These are phyloP conservation scores for Domatiomyces globalis DNA, from an alignment of 2,329 filamentous ascomycete genomes.

Conservation along the genomic window DNA sequence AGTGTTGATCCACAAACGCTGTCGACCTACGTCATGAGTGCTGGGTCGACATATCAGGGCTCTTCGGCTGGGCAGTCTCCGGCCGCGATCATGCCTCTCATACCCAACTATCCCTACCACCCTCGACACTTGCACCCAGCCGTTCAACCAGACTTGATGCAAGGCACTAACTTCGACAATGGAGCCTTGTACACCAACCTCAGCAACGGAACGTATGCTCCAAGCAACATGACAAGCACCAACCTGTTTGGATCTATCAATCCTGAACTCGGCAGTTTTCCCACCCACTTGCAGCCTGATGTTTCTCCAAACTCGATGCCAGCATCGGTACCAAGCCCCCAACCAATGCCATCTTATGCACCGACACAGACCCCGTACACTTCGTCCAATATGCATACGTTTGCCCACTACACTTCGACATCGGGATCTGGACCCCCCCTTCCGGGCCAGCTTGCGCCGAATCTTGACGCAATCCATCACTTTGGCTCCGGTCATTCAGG, in stretches of 20 bases:
- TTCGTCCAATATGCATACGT: neutral
- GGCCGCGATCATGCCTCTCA: conserved; percentile 3
- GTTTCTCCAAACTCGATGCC: neutral
- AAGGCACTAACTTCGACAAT: neutral
- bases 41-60: conserved; percentile 19
- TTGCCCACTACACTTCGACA: neutral
- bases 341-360: neutral
- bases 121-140: neutral
- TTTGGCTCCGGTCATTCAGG: neutral
- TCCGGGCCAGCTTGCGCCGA: neutral
- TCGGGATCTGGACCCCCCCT: too few relatives aligned
- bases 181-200: neutral
- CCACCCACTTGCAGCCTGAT: neutral
- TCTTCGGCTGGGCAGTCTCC: conserved; percentile 18
- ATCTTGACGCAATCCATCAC: neutral
- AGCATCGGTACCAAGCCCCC: neutral
- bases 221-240: neutral
- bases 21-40: conserved; percentile 16
- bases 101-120: neutral
- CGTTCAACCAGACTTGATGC: neutral
- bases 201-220: neutral
- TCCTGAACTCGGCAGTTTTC: neutral
- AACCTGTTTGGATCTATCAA: neutral
- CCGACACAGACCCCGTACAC: neutral
- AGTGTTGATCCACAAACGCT: conserved; percentile 20